phyloP scores from a whole-genome alignment of 768 basidiomycete species.

The Naganishia onofrii region DNA sequence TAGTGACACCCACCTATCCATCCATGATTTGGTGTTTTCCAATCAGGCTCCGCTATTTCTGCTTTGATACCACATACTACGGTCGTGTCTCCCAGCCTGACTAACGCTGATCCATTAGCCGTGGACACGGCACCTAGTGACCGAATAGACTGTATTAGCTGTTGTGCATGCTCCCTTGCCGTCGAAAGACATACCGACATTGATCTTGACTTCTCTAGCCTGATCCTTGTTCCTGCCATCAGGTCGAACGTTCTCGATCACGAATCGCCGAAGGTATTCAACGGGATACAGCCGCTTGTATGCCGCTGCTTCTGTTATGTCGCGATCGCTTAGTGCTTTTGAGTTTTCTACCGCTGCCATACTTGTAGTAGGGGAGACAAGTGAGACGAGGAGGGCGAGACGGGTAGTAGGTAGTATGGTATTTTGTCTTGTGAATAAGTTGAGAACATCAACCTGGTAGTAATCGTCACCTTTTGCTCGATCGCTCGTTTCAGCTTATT shows the following conservation, averaged over 20 bases:
- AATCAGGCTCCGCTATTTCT: constrained; percentile 85
- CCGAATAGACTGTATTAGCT: constrained; percentile 4
- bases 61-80: constrained; percentile 94
- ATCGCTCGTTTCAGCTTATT: constrained; percentile 4
- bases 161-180: no score
- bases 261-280: constrained; percentile 80
- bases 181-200: constrained; percentile 66
- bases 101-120: constrained; percentile 86
- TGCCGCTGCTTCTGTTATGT: constrained; percentile 51
- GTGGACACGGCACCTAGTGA: constrained; percentile 70
- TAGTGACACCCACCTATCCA: constrained; percentile 66
- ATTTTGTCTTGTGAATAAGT: neutral
- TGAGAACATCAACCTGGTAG: neutral
- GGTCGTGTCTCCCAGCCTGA: constrained; percentile 87
- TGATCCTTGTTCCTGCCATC: constrained; percentile 71
- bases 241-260: constrained; percentile 72
- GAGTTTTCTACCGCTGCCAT: constrained; percentile 35
- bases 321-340: constrained; percentile 9
- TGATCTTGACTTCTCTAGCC: constrained; percentile 74
- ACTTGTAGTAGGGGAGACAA: neutral
- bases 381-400: neutral
- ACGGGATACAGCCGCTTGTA: constrained; percentile 88
- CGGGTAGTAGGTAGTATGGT: no score
- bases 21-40: constrained; percentile 70
- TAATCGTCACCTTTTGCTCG: constrained; percentile 22